Evolutionary conservation across 768 basidiomycete genomes (phyloP), one percentile per base, ranked within the genome.

Genomic region (Lepiota subincarnata): DNA sequence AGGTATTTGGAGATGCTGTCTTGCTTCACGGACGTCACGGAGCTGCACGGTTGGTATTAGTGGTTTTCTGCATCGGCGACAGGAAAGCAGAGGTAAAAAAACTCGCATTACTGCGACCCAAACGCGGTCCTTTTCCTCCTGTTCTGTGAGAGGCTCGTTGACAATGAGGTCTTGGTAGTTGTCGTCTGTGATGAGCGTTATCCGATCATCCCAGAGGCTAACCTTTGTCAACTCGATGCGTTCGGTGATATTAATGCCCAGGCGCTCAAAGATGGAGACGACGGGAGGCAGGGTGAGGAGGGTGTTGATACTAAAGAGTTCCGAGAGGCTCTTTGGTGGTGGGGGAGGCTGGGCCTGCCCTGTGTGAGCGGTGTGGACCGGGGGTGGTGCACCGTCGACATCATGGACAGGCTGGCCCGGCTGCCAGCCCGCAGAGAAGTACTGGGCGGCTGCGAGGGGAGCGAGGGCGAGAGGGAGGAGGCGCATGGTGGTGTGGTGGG

Each of bases 31-130:
- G 75, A 67, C n/a, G 84, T 80, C 43, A 77, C 76, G 18, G 86
- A 78, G 59, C 85, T 88, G 53, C 46, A 48, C 16, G 44, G 31
- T 48, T 31, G 36, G 41, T 24, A 26, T 53, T 24, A 56, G 45
- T 35, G 24, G 53, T 31, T 31, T 31, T 31, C 31, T 38, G 2
- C 19, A 26, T 40, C 2, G 55, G 48, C 22, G 57, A 57, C 35
- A 48, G 26, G 14, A 28, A 13, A n/a, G 26, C 36, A 47, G 19
- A n/a, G 41, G 16, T 43, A 41, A 43, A 51, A 55, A 18, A 53
- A 73, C 84, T 59, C 64, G 92, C 92, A 95, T 78, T 50, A 90
- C 66, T 28, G 92, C 66, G 58, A 87, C 75, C 92, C 92, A 96
- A 10, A 84, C 77, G 41, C 91, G 76, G 36, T 84, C 72, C 54